Evolutionary conservation across 2,329 filamentous ascomycete species (phyloP).

Genomic region (Biscogniauxia sp.): DNA sequence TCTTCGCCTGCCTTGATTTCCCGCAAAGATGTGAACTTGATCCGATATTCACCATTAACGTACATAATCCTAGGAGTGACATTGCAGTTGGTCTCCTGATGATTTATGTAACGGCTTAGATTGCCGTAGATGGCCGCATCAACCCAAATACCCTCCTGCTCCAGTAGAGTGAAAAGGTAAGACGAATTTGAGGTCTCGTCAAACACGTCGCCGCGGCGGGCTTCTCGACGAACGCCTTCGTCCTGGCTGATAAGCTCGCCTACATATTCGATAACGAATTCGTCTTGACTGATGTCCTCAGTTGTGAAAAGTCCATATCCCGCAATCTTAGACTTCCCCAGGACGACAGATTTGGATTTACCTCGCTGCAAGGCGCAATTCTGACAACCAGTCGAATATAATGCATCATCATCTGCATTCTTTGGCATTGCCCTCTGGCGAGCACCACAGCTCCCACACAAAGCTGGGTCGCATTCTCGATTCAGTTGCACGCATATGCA

Average conservation of each 20-base stretch:
- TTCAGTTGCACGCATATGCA: slow-evolving; percentile 73
- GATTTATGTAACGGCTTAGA: slow-evolving; percentile 81
- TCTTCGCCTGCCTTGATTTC: slow-evolving; percentile 72
- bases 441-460: slow-evolving; percentile 71
- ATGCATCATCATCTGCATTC: slow-evolving; percentile 58
- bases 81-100: slow-evolving; percentile 61
- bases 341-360: slow-evolving; percentile 60
- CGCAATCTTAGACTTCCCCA: slow-evolving; percentile 69
- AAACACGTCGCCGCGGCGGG: slow-evolving; percentile 57
- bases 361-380: slow-evolving; percentile 72
- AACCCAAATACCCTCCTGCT: slow-evolving; percentile 63
- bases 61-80: slow-evolving; percentile 64
- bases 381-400: slow-evolving; percentile 61
- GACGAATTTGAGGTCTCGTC: slow-evolving; percentile 62
- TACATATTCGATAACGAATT: slow-evolving; percentile 79
- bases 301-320: slow-evolving; percentile 76
- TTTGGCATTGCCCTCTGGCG: slow-evolving; percentile 64
- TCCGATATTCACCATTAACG: slow-evolving; percentile 73
- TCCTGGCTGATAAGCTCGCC: slow-evolving; percentile 72
- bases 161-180: slow-evolving; percentile 61
- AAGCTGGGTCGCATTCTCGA: slow-evolving; percentile 75
- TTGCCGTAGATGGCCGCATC: slow-evolving; percentile 78
- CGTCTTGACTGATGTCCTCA: slow-evolving; percentile 62
- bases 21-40: slow-evolving; percentile 67
- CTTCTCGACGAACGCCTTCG: slow-evolving; percentile 67